Conservation (phyloP, 2,329 filamentous ascomycete species). For the Chalaropsis thielavioides region DNA sequence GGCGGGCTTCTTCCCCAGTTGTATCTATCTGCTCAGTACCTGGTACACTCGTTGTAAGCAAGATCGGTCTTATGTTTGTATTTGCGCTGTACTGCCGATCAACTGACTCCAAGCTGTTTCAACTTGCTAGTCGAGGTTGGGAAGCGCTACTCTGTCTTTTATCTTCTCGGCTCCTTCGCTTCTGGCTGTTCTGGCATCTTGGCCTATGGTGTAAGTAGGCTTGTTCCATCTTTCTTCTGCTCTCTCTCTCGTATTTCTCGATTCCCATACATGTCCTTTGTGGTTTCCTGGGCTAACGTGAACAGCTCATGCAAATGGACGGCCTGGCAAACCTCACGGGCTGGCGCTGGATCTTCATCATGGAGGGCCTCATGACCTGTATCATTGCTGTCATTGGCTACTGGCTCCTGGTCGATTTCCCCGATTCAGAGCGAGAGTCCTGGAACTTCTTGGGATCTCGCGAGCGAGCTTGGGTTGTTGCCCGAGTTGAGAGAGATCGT, state of each 20-base stretch:
- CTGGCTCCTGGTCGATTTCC: slow-evolving; percentile 49
- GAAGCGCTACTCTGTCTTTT: slow-evolving; percentile 54
- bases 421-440: slow-evolving; percentile 37
- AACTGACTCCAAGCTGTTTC: no score
- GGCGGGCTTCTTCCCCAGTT: slow-evolving; percentile 57
- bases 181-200: slow-evolving; percentile 54
- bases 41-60: slow-evolving; percentile 54
- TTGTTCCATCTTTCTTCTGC: neutral
- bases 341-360: slow-evolving; percentile 55
- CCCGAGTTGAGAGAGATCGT: slow-evolving; percentile 42
- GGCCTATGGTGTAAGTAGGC: slow-evolving; percentile 45
- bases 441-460: slow-evolving; percentile 39
- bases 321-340: slow-evolving; percentile 40
- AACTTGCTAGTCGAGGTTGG: slow-evolving; percentile 45
- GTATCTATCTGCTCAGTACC: slow-evolving; percentile 56
- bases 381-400: slow-evolving; percentile 35
- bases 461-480: slow-evolving; percentile 40
- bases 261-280: slow-evolving; percentile 18
- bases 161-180: slow-evolving; percentile 52
- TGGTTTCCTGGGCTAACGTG: slow-evolving; percentile 12
- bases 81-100: neutral
- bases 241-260: neutral
- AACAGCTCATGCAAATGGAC: slow-evolving; percentile 44
- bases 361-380: slow-evolving; percentile 40
- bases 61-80: neutral